Conservation (phyloP, 345 rosid species). For the Salix arbutifolia region DNA sequence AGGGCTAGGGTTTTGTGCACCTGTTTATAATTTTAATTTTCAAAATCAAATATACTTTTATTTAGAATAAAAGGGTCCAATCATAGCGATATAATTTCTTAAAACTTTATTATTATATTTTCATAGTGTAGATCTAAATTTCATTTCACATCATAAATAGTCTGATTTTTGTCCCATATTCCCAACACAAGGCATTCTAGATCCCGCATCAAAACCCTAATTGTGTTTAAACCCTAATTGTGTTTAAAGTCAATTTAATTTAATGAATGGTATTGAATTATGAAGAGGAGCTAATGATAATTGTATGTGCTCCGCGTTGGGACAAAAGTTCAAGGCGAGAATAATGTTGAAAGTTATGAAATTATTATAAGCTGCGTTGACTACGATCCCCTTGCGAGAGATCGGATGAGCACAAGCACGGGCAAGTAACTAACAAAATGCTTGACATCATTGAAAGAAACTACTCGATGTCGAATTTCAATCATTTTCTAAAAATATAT, state of each 20-base stretch:
- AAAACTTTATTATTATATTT: too few relatives aligned
- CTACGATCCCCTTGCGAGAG: not conserved
- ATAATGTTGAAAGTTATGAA: not conserved
- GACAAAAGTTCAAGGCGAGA: not conserved
- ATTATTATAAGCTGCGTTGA: not conserved
- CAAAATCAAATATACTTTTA: too few relatives aligned
- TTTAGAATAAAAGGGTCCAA: too few relatives aligned
- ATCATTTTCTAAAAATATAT: not conserved
- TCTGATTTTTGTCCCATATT: too few relatives aligned
- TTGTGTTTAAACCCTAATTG: too few relatives aligned
- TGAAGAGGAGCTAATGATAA: not conserved
- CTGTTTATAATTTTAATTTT: too few relatives aligned
- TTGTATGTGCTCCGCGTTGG: not conserved
- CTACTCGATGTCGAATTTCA: not conserved
- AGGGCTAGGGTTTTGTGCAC: too few relatives aligned
- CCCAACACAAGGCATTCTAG: not conserved
- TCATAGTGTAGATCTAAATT: too few relatives aligned
- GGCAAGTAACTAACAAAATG: not conserved
- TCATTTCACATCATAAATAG: too few relatives aligned
- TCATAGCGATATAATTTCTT: too few relatives aligned
- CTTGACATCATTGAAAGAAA: not conserved
- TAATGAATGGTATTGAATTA: not conserved
- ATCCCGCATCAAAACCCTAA: too few relatives aligned
- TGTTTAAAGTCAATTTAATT: not conserved
- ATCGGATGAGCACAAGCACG: not conserved